phyloP scores from a whole-genome alignment of 2,329 filamentous ascomycete species.

The Botrytis galanthina region DNA sequence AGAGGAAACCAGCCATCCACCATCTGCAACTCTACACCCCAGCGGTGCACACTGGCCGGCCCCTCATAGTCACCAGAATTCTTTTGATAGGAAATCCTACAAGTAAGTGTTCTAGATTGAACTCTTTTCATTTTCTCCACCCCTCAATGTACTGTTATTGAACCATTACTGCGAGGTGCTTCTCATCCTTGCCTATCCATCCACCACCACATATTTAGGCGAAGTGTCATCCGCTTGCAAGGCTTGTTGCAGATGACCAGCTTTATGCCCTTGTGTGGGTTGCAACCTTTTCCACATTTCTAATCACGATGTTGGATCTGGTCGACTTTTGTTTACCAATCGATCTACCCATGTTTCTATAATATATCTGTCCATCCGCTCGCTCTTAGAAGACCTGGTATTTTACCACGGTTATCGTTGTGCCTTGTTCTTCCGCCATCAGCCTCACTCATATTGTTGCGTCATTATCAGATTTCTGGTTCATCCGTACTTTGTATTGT shows the following conservation, averaged over 20 bases:
- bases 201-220: conserved; percentile 28
- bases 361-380: conserved; percentile 35
- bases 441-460: conserved; percentile 15
- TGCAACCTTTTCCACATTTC: conserved; percentile 33
- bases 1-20: neutral
- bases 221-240: conserved; percentile 33
- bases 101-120: conserved; percentile 29
- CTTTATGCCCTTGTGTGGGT: conserved; percentile 28
- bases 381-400: conserved; percentile 32
- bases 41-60: neutral
- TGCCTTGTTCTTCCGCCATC: conserved; percentile 15
- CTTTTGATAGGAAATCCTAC: conserved; percentile 14
- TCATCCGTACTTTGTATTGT: conserved; percentile 4
- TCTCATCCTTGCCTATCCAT: conserved; percentile 28
- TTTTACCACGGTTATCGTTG: conserved; percentile 29
- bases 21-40: neutral
- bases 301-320: conserved; percentile 36
- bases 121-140: conserved; percentile 23
- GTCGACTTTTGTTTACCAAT: conserved; percentile 32
- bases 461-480: conserved; percentile 10
- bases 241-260: conserved; percentile 35
- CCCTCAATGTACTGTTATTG: conserved; percentile 22
- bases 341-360: conserved; percentile 37
- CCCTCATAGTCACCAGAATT: neutral
- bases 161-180: conserved; percentile 23